Evolutionary conservation across 352 stramenopile genomes (phyloP).

Genomic region (Albugo laibachii): DNA sequence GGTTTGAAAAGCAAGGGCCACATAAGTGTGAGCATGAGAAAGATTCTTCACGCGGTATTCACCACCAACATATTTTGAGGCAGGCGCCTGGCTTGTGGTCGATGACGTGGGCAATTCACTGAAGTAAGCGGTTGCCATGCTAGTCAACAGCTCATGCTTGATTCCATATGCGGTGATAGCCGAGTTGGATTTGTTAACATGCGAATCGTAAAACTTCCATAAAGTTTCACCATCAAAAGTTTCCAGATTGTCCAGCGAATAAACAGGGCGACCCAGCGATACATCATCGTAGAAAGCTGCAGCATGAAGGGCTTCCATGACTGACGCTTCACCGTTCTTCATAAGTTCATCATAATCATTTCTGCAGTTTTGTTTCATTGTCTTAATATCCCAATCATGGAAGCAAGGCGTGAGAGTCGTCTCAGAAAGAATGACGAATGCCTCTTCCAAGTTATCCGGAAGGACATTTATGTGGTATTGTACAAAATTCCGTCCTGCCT

Average conservation of each 20-base stretch:
- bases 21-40: conserved; percentile 33
- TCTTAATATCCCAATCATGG: conserved; percentile 53
- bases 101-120: conserved; percentile 14
- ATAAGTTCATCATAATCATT: conserved; percentile 26
- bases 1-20: conserved; percentile 47
- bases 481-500: conserved; percentile 49
- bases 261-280: conserved; percentile 32
- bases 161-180: conserved; percentile 45
- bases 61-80: conserved; percentile 52
- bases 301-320: conserved; percentile 40
- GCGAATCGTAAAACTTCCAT: conserved; percentile 35
- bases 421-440: conserved; percentile 57
- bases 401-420: conserved; percentile 58
- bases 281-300: conserved; percentile 69
- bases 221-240: conserved; percentile 25
- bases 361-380: conserved; percentile 43
- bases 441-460: conserved; percentile 36
- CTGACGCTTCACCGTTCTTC: conserved; percentile 17
- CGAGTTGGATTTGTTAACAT: conserved; percentile 38
- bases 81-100: conserved; percentile 6
- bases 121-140: conserved; percentile 51
- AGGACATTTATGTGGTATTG: conserved; percentile 60
- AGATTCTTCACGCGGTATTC: conserved; percentile 55
- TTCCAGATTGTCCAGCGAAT: conserved; percentile 29
- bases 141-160: conserved; percentile 30